These are phyloP conservation scores for Taphrina wiesneri DNA, from an alignment of 1,139 yeast species.

Conservation along the genomic window DNA sequence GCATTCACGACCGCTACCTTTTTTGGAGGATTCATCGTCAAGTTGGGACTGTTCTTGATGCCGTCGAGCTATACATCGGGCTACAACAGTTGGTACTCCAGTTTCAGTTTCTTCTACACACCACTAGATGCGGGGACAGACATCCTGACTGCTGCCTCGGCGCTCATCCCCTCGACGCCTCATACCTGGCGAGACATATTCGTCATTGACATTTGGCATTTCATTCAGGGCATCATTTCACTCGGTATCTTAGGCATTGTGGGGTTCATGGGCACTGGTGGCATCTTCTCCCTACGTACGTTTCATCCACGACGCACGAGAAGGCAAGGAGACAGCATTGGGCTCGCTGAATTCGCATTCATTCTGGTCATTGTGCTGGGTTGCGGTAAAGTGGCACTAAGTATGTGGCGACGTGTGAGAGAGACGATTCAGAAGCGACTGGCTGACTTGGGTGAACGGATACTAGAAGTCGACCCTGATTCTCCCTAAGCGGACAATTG, in stretches of 20 bases:
- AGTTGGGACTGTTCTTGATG: constrained; percentile 20
- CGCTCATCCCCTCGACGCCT: constrained; percentile 23
- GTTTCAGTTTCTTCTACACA: constrained; percentile 29
- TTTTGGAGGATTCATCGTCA: constrained; percentile 31
- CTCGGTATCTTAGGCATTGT: constrained; percentile 26
- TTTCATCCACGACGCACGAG: constrained; percentile 13
- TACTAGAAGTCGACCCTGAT: constrained; percentile 23
- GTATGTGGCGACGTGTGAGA: constrained; percentile 20
- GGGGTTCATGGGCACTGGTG: constrained; percentile 28
- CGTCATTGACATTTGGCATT: constrained; percentile 26
- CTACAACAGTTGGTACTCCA: constrained; percentile 14
- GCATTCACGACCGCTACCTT: constrained; percentile 22
- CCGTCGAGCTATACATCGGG: constrained; percentile 10
- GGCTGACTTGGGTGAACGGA: constrained; percentile 18
- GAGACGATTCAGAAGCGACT: constrained; percentile 4
- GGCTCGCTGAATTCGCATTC: constrained; percentile 19
- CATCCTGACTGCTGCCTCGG: constrained; percentile 19
- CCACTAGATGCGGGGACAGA: constrained; percentile 30
- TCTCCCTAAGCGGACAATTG: background rate
- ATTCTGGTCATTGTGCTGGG: constrained; percentile 22
- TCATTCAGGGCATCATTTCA: constrained; percentile 24
- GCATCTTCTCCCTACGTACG: constrained; percentile 27
- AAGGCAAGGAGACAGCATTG: constrained; percentile 16
- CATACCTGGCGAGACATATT: constrained; percentile 19
- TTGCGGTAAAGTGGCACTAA: constrained; percentile 8